phyloP scores from a whole-genome alignment of 192 early-diverging fungal species.

The Backusella tarrabulga region DNA sequence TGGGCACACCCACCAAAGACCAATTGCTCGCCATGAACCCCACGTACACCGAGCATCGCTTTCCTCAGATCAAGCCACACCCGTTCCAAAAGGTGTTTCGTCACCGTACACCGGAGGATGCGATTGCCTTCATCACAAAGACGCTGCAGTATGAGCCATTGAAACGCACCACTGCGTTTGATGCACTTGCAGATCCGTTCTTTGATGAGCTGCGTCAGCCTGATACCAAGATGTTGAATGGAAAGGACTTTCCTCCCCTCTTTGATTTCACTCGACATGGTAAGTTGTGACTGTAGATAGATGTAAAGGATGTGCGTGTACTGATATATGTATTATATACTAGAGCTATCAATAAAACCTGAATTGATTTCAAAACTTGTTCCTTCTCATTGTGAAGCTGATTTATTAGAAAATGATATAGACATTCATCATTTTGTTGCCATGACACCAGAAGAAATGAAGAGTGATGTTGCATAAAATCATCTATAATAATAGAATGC shows the following conservation, averaged over 20 bases:
- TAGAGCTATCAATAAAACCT: constrained; percentile 86
- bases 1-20: constrained; percentile 93
- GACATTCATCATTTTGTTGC: constrained; percentile 73
- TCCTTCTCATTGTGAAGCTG: constrained; percentile 72
- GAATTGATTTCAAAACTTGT: constrained; percentile 74
- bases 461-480: neutral
- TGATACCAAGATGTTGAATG: constrained; percentile 76
- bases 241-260: constrained; percentile 77
- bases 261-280: constrained; percentile 86
- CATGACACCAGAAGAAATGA: constrained; percentile 27
- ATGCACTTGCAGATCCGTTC: constrained; percentile 90
- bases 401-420: constrained; percentile 57
- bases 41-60: constrained; percentile 96
- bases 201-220: constrained; percentile 93
- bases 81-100: constrained; percentile 87
- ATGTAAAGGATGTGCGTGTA: neutral
- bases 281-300: constrained; percentile 19
- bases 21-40: constrained; percentile 97
- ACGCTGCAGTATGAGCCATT: constrained; percentile 90
- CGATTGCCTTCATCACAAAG: constrained; percentile 77
- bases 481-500: neutral
- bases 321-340: neutral
- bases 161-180: constrained; percentile 79
- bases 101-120: constrained; percentile 75
- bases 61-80: constrained; percentile 93